phyloP scores from a whole-genome alignment of 179 eudicot species.

The Patellifolia procumbens region DNA sequence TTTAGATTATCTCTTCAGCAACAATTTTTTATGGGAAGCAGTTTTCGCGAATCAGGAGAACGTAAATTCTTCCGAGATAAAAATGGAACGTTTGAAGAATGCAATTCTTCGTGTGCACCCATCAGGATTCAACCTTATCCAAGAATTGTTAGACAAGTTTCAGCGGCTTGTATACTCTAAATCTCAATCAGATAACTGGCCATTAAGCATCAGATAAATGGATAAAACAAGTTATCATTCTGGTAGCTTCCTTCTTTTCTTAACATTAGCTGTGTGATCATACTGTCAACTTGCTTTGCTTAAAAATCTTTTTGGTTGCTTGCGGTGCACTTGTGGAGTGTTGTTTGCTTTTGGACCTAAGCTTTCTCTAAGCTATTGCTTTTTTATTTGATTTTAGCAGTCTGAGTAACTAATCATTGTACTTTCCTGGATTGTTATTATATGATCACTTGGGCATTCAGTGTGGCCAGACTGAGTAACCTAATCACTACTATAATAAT shows the following conservation, averaged over 20 bases:
- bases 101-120: constrained; percentile 66
- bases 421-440: no score
- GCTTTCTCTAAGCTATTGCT: background rate
- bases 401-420: no score
- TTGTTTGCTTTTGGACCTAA: background rate
- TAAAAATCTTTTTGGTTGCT: background rate
- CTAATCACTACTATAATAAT: no score
- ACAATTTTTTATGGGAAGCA: background rate
- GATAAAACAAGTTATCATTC: constrained; percentile 27
- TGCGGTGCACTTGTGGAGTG: no score
- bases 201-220: constrained; percentile 38
- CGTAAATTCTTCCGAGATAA: constrained; percentile 59
- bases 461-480: no score
- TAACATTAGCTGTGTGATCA: background rate
- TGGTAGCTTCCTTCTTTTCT: constrained; percentile 42
- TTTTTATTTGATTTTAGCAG: background rate
- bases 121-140: constrained; percentile 60
- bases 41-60: constrained; percentile 53
- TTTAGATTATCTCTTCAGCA: background rate
- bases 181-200: constrained; percentile 34
- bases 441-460: background rate
- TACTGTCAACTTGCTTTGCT: background rate
- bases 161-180: constrained; percentile 64
- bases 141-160: constrained; percentile 60
- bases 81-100: constrained; percentile 72